Evolutionary conservation across 2,329 filamentous ascomycete species (phyloP).

Genomic region (Hyphodiscus sp.): DNA sequence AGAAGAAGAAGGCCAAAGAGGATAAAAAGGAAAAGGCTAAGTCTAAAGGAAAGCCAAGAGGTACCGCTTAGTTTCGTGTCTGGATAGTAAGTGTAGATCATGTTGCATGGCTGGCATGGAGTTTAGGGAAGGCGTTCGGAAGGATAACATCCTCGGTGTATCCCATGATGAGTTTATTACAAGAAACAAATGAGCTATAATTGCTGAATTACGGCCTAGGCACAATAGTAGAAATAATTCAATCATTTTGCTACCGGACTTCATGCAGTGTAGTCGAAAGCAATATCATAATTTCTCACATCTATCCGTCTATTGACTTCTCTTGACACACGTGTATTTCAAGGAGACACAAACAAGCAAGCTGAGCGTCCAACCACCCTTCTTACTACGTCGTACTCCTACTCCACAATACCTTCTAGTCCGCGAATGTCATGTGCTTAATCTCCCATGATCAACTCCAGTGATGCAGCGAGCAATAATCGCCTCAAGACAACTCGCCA

Average conservation of each 20-base stretch:
- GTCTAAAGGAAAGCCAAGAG: constrained; percentile 76
- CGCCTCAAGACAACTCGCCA: too few species aligned
- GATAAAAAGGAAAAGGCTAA: constrained; percentile 95
- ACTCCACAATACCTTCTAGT: not conserved
- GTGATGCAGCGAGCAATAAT: not conserved
- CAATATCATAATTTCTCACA: too few species aligned
- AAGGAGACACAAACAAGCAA: not conserved
- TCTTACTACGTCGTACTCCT: not conserved
- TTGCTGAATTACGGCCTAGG: not conserved
- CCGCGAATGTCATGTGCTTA: not conserved
- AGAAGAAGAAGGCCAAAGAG: constrained; percentile 92
- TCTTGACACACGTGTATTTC: not conserved
- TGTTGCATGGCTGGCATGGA: constrained; percentile 8
- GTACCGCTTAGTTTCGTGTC: constrained; percentile 18
- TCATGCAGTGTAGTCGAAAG: too few species aligned
- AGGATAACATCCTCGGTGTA: not conserved
- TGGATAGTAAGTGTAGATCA: not conserved
- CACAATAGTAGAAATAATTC: not conserved
- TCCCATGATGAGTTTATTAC: not conserved
- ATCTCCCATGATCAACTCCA: not conserved
- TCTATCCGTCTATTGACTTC: too few species aligned
- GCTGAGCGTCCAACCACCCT: not conserved
- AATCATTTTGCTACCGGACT: too few species aligned
- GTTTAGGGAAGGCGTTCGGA: not conserved
- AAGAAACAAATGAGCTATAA: not conserved